Evolutionary conservation across 2,329 filamentous ascomycete species (phyloP), one percentile per base, ranked within the genome.

Genomic region (Camptophora hylomeconis): DNA sequence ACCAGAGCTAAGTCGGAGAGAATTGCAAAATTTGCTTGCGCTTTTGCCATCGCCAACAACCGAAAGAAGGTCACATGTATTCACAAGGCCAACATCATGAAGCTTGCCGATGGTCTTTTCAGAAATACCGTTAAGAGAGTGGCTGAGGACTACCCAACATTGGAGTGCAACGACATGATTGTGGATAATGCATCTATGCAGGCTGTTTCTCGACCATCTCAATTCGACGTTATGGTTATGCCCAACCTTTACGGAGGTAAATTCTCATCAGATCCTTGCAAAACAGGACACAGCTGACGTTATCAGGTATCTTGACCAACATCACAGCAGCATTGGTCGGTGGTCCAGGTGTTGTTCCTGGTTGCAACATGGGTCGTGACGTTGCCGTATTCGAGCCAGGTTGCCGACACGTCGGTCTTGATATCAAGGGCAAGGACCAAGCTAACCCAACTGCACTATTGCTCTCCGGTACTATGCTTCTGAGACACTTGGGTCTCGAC

Each of bases 1-100:
- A 98, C 89, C 46, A 83, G 86, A 50, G 84, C 84, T 61, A 95
- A 98, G 73, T 93, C 84, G 32, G 89, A 98, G 75, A 83, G 89
- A 56, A 98, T 98, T 52, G 83, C 87, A 65, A 93, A 93, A 65
- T 98, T 98, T 55, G 89, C 89, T 44, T 95, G 95, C 60, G 79
- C 80, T 55, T 98, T 98, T 53, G 89, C 89, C 35, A 78, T 95
- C 35, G 89, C 89, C 61, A 98, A 98, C 72, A 87, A 92, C 73
- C 76, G 89, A 57, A 87, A 92, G 72, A 95, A 95, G 80, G 83
- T 98, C 34, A 95, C 89, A 45, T 94, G 87, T 68, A 95, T 98
- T 56, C 89, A 98, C 79, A 98, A 98, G 74, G 89, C 89, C 64
- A 98, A 98, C 72, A 98, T 98, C 68, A 98, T 98, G 89, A 98